phyloP scores from a whole-genome alignment of 2,329 filamentous ascomycete genomes.

The Escovopsis sp. region DNA sequence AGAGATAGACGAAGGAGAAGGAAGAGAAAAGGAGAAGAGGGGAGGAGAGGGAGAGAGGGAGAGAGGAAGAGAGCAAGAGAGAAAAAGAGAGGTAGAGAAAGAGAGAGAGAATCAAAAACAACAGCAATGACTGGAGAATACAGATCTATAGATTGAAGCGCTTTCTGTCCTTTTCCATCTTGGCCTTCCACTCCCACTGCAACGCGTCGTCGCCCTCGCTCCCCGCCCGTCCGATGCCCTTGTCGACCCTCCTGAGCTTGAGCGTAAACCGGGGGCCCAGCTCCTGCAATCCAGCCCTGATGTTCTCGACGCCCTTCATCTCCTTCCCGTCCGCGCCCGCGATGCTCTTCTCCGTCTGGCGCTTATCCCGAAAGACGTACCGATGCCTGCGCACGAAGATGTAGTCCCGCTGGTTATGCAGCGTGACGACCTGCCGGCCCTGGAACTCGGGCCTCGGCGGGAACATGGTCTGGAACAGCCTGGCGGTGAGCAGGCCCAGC shows the following conservation, averaged over 20 bases:
- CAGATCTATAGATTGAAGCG: conserved; percentile 66
- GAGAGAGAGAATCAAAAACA: not conserved
- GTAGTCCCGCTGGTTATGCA: conserved; percentile 92
- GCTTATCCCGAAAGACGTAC: conserved; percentile 86
- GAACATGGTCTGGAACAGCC: conserved; percentile 48
- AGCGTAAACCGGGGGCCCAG: conserved; percentile 60
- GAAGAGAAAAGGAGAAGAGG: too few relatives aligned
- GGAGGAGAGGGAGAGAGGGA: too few relatives aligned
- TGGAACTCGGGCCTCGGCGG: conserved; percentile 69
- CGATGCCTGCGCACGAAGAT: conserved; percentile 85
- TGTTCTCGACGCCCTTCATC: conserved; percentile 69
- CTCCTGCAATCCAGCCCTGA: conserved; percentile 80
- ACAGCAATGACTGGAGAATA: too few relatives aligned
- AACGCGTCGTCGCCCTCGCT: conserved; percentile 58
- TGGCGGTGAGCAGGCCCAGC: conserved; percentile 72
- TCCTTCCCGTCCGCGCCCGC: conserved; percentile 67
- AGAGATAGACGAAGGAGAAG: too few relatives aligned
- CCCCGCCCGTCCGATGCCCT: conserved; percentile 59
- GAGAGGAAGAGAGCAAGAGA: too few relatives aligned
- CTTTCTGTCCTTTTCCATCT: conserved; percentile 87
- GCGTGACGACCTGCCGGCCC: conserved; percentile 76
- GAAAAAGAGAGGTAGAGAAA: not conserved
- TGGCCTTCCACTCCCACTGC: conserved; percentile 93
- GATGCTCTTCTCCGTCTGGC: conserved; percentile 73
- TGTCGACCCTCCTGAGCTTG: conserved; percentile 81